Evolutionary conservation across 2,329 filamentous ascomycete genomes (phyloP).

Genomic region (Scorias spongiosa): DNA sequence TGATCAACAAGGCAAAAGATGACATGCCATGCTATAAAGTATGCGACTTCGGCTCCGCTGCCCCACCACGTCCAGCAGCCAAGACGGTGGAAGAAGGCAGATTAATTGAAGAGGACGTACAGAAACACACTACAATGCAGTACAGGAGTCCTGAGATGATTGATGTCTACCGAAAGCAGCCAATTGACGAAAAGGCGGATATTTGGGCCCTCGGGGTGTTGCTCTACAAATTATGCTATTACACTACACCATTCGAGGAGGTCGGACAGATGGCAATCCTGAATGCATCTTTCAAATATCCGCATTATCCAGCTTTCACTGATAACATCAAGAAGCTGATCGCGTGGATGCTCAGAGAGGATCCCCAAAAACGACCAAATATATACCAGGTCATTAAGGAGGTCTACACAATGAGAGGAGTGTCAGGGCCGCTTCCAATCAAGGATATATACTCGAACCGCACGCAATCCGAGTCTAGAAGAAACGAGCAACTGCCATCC

Average conservation of each 20-base stretch:
- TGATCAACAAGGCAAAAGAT: conserved; percentile 52
- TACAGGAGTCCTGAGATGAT: conserved; percentile 98
- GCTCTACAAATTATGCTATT: conserved; percentile 96
- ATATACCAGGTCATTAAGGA: conserved; percentile 88
- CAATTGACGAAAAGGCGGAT: conserved; percentile 96
- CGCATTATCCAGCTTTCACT: conserved; percentile 75
- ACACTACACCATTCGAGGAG: conserved; percentile 96
- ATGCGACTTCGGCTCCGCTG: conserved; percentile 93
- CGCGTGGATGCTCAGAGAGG: conserved; percentile 80
- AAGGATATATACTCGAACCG: conserved; percentile 50
- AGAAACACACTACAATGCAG: conserved; percentile 91
- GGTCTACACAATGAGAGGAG: conserved; percentile 75
- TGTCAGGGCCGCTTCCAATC: conserved; percentile 54
- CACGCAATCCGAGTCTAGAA: conserved; percentile 50
- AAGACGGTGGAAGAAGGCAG: conserved; percentile 78
- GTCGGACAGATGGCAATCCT: conserved; percentile 94
- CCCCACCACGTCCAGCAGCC: conserved; percentile 68
- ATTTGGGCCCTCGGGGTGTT: conserved; percentile 95
- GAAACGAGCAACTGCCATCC: conserved; percentile 44
- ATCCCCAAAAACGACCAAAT: conserved; percentile 65
- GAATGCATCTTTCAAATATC: conserved; percentile 88
- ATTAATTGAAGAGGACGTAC: conserved; percentile 88
- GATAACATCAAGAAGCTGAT: conserved; percentile 81
- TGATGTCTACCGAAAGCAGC: conserved; percentile 89
- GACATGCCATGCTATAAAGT: conserved; percentile 74